phyloP scores from a whole-genome alignment of 2,329 filamentous ascomycete genomes.

The Colletotrichum higginsianum region DNA sequence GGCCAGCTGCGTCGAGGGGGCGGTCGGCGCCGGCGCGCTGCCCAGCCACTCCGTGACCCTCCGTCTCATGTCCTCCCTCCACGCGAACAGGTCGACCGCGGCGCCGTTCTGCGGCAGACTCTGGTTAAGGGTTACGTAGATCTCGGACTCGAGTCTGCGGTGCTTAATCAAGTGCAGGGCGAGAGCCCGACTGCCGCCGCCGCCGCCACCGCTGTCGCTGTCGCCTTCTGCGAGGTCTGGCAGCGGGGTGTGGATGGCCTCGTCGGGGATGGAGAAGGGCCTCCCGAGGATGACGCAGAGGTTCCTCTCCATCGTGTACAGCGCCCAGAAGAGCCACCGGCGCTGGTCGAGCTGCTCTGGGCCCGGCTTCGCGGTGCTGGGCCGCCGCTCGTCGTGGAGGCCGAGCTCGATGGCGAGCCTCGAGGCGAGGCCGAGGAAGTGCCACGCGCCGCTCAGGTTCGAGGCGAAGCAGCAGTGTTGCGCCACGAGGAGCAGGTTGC shows the following conservation, averaged over 20 bases:
- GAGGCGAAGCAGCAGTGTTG: slow-evolving; percentile 40
- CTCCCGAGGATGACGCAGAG: slow-evolving; percentile 41
- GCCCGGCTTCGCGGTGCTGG: not conserved
- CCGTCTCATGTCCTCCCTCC: slow-evolving; percentile 44
- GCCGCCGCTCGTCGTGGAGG: slow-evolving; percentile 31
- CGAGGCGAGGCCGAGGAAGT: slow-evolving; percentile 40
- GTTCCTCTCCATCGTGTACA: slow-evolving; percentile 41
- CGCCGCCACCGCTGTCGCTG: not conserved
- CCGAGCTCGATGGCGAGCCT: slow-evolving; percentile 36
- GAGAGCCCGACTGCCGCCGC: not conserved
- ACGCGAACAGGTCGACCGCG: slow-evolving; percentile 25
- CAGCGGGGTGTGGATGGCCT: slow-evolving; percentile 39
- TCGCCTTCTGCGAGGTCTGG: slow-evolving; percentile 9
- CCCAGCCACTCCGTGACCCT: slow-evolving; percentile 44
- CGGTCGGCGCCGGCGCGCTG: slow-evolving; percentile 34
- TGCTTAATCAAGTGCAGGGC: slow-evolving; percentile 45
- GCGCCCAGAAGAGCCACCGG: slow-evolving; percentile 41
- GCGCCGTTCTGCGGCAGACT: slow-evolving; percentile 36
- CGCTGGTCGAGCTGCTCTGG: slow-evolving; percentile 14
- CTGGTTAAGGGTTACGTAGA: slow-evolving; percentile 44
- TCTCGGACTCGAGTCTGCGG: slow-evolving; percentile 47
- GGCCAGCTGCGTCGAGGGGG: slow-evolving; percentile 43
- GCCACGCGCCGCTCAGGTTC: slow-evolving; percentile 40
- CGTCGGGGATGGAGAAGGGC: slow-evolving; percentile 41
- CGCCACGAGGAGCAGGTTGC: slow-evolving; percentile 35